Evolutionary conservation across 441 rosid genomes (phyloP).

Genomic region (Croton setiger): DNA sequence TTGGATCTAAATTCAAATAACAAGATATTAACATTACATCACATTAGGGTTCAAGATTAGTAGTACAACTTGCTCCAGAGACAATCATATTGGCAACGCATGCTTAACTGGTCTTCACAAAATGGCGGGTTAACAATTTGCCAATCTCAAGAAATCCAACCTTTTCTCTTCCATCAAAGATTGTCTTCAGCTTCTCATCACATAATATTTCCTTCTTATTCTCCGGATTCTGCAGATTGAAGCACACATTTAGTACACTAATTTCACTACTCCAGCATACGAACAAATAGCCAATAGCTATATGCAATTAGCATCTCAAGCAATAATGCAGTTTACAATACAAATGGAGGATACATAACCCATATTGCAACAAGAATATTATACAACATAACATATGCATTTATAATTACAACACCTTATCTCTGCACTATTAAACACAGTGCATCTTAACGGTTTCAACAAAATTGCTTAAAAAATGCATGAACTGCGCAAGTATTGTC

Average conservation of each 20-base stretch:
- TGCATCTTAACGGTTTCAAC: background rate
- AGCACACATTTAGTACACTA: background rate
- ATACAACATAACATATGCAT: background rate
- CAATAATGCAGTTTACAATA: background rate
- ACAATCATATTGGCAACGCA: background rate
- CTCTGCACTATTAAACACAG: background rate
- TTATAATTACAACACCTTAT: background rate
- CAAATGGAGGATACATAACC: background rate
- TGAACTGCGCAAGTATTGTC: background rate
- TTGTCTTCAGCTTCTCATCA: conserved; percentile 61
- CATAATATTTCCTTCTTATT: conserved; percentile 59
- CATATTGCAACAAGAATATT: background rate
- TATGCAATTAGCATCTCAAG: background rate
- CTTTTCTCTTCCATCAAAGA: conserved; percentile 56
- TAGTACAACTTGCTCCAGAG: conserved; percentile 15
- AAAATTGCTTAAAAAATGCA: background rate
- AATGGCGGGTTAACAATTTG: conserved; percentile 55
- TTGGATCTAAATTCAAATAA: conserved; percentile 10
- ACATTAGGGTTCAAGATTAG: background rate
- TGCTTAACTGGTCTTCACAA: conserved; percentile 42
- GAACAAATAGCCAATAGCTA: background rate
- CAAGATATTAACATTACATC: conserved; percentile 11
- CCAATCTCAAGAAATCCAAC: conserved; percentile 62
- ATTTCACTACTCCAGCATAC: background rate
- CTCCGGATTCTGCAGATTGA: conserved; percentile 57